Base-by-base conservation (phyloP, 345 rosid genomes). In the Erysimum cheiranthoides region DNA sequence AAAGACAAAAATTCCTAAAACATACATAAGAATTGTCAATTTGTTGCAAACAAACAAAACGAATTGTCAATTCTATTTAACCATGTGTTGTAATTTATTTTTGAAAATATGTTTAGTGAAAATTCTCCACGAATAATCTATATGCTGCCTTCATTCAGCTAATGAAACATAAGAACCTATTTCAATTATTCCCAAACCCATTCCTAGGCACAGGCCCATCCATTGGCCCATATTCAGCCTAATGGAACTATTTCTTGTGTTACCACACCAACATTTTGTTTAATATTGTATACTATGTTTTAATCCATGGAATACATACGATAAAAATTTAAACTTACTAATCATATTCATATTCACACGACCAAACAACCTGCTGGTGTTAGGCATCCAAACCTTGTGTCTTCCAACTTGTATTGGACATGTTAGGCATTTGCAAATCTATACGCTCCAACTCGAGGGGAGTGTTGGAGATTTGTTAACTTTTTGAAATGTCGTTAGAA, bases 11-110 rank as follows among this genome's bases (percentile, higher is more conserved):
- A 32, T 73, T 73, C 78, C 71, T 65, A 45, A 4, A 35, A 7
- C 71, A 54, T 34, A 54, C 65, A n/a, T 30, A 56, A 65, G 78
- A 56, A 56, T 65, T 56, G 71, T 60, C 75, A 59, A 31, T 61
- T 52, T 52, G 31, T 10, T 11, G 57, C n/a, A 52, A 52, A 27
- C 58, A 52, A 52, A 52, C 58, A 52, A 52, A 11, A 5, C 16
- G 16, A 27, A 52, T 52, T 11, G 58, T 52, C 58, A 52, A 52
- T 52, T 27, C 58, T 2, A 10, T 11, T 27, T 52, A 5, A 11
- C 25, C 57, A 50, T 10, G 54, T 25, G 21, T 10, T 51, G 57
- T 18, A 5, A 2, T 11, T 52, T 3, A n/a, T 10, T 18, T 50
- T 18, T 9, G 4, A 3, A 5, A 3, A 4, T 9, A 17, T 8